Evolutionary conservation across 2,329 filamentous ascomycete species (phyloP), one percentile per base, ranked within the genome.

Genomic region (Fusarium graminum): DNA sequence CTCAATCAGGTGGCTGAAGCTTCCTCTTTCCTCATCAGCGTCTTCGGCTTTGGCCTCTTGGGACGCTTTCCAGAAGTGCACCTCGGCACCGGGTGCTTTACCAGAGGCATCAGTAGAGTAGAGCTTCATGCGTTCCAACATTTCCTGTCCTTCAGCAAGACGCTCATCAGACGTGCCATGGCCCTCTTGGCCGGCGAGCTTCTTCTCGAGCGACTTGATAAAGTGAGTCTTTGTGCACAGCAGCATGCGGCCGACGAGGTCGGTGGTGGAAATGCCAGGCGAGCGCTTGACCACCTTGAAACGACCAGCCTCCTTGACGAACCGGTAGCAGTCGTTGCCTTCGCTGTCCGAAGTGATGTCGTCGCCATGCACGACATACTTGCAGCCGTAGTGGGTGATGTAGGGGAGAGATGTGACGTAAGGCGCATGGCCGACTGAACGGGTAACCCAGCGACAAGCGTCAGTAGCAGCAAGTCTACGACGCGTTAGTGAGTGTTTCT

Each of bases 271-370:
- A 74, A 99, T 99, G 60, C 93, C 94, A 0, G 95, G 95, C 3
- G 95, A 98, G 66, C 95, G 88, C 82, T 97, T 97, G 43, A 99
- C 95, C 17, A 99, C 93, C 80, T 96, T 94, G 86, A 99, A 99
- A 41, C 95, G 88, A 13, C 91, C 90, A 2, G 94, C 95, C 39
- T 92, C 90, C 81, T 99, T 99, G 74, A 99, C 95, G 75, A 94
- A 98, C 62, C 95, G 92, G 81, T 99, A 99, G 81, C 94, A 98
- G 81, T 99, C 95, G 77, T 97, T 91, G 40, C 95, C 95, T 69
- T 89, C 89, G 76, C 91, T 92, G 79, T 99, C 95, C 0, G 93
- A 97, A 4, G 95, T 98, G 75, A 98, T 97, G 79, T 98, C 94
- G 78, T 98, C 95, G 62, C 94, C 94, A 79, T 98, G 94, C 3